These are phyloP conservation scores for Ophidiomyces ophidiicola DNA, from an alignment of 2,329 filamentous ascomycete species.

Conservation along the genomic window DNA sequence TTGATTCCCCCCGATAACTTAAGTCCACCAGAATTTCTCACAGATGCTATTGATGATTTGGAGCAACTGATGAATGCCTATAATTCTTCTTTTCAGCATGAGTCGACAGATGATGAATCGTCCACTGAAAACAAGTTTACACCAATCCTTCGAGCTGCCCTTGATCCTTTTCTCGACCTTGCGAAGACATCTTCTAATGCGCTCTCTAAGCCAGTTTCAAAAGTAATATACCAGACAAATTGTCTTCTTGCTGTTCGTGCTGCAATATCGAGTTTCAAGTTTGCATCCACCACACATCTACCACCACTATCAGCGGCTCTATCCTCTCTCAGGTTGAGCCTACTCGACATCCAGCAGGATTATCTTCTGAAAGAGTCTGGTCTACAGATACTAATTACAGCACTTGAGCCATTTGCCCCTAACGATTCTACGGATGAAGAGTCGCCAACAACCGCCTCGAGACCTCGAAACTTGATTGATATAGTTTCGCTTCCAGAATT, in stretches of 20 bases:
- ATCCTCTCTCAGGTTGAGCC: slow-evolving; percentile 35
- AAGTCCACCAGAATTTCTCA: slow-evolving; percentile 64
- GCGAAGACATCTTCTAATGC: slow-evolving; percentile 41
- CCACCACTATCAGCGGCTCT: slow-evolving; percentile 44
- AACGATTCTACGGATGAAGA: slow-evolving; percentile 4
- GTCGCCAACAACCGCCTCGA: slow-evolving; percentile 15
- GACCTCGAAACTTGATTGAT: slow-evolving; percentile 40
- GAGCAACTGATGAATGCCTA: slow-evolving; percentile 72
- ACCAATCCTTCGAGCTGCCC: slow-evolving; percentile 60
- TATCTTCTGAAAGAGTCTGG: slow-evolving; percentile 69
- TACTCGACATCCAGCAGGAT: slow-evolving; percentile 55
- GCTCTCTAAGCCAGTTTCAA: slow-evolving; percentile 26
- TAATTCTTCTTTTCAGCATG: slow-evolving; percentile 57
- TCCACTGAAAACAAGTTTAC: slow-evolving; percentile 59
- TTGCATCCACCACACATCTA: slow-evolving; percentile 50
- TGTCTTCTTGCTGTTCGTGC: slow-evolving; percentile 33
- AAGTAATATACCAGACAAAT: slow-evolving; percentile 42
- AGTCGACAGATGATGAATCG: slow-evolving; percentile 35
- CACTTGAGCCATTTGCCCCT: slow-evolving; percentile 37
- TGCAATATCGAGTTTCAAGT: slow-evolving; percentile 38
- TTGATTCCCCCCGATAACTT: slow-evolving; percentile 60
- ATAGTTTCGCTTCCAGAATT: slow-evolving; percentile 46
- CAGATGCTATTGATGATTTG: slow-evolving; percentile 67
- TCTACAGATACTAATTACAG: slow-evolving; percentile 50
- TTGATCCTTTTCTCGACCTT: slow-evolving; percentile 73